Base-by-base conservation (phyloP, 768 basidiomycete genomes). In the Agrocybe praecox region DNA sequence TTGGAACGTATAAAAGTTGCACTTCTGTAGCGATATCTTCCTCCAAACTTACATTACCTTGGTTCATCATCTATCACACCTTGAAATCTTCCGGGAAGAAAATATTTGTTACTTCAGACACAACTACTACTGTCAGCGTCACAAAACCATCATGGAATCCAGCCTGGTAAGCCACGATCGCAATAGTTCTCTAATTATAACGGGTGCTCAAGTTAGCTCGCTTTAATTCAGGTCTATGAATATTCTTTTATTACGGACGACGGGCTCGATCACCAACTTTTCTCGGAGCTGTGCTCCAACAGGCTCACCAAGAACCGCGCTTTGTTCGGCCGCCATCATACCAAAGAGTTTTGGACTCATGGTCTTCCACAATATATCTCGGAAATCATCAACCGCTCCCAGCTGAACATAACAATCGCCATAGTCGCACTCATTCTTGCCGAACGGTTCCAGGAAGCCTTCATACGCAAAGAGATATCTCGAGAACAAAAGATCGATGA, bases 221-320 rank as follows among this genome's bases (percentile, higher is more conserved):
- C 26, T 40, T 40, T 40, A 12, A 29, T 29, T 14, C n/a, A 58
- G 57, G 44, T 50, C 22, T 62, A 53, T 19, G 58, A 64, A 26
- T 62, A 62, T 34, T 62, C 63, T 33, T 51, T 57, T 45, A 32
- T 59, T 21, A 44, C 45, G 10, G 34, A 47, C 6, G 52, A 53
- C 17, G 61, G 63, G 14, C 46, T 64, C 51, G 60, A 62, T 42
- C 63, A 61, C 50, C 53, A 49, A 19, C 32, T 62, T 18, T 57
- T 64, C 49, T 47, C 63, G 11, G 48, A 61, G 44, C 54, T 61
- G 36, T 57, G 57, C 44, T 58, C 60, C 10, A 52, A 33, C 21
- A 53, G 19, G 33, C 29, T 43, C 4, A 46, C 59, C 34, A 61
- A 56, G 10, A 52, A 58, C 19, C 40, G 23, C 24, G 44, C 49